These are phyloP conservation scores for Podospora pseudopauciseta DNA, from an alignment of 495 filamentous ascomycete genomes.

Conservation along the genomic window DNA sequence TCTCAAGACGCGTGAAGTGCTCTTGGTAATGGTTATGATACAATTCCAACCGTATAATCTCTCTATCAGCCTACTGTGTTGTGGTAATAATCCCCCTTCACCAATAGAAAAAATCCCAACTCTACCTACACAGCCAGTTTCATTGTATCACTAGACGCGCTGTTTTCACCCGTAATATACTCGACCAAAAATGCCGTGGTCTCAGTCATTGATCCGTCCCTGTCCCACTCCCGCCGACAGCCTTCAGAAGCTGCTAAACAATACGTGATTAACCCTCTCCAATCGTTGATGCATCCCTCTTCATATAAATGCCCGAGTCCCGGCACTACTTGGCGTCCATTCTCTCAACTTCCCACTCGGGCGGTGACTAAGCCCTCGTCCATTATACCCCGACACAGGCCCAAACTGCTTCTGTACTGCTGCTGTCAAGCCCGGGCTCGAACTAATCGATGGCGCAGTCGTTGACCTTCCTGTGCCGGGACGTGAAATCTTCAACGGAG, in stretches of 20 bases:
- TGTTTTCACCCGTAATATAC: neutral
- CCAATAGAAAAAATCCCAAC: neutral
- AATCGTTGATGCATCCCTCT: neutral
- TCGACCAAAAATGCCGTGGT: neutral
- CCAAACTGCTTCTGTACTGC: slow-evolving; percentile 37
- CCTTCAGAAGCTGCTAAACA: neutral
- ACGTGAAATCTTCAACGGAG: slow-evolving; percentile 21
- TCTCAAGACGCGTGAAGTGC: neutral
- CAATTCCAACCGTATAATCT: neutral
- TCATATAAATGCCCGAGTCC: neutral
- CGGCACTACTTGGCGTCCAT: neutral
- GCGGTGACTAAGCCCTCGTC: neutral
- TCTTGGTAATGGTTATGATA: neutral
- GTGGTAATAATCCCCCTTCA: neutral
- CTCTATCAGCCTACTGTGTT: neutral
- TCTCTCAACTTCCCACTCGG: neutral
- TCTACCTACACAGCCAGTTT: neutral
- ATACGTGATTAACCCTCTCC: neutral
- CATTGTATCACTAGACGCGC: neutral
- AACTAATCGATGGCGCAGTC: slow-evolving; percentile 23
- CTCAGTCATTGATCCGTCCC: neutral
- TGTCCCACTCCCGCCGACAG: neutral
- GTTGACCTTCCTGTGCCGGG: slow-evolving; percentile 1
- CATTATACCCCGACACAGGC: slow-evolving; percentile 5
- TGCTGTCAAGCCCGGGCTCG: slow-evolving; percentile 37